Evolutionary conservation across 1,139 yeast species (phyloP).

Genomic region (Saccharomycopsis phalli): DNA sequence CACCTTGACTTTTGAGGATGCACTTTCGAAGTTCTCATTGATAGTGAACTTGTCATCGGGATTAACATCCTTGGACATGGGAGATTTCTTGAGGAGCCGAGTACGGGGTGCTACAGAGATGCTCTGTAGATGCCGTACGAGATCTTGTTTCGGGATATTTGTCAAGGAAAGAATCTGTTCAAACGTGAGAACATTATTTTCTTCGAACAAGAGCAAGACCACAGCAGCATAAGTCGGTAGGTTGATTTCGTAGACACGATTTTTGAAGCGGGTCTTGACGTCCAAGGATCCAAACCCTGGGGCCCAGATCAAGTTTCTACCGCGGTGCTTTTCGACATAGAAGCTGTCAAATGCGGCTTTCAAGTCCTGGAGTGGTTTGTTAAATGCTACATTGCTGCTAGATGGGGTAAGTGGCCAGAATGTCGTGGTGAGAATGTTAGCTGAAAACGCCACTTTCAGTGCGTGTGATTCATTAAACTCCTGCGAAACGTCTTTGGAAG

Average conservation of each 20-base stretch:
- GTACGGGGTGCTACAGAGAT: slow-evolving; percentile 80
- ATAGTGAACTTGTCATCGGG: slow-evolving; percentile 57
- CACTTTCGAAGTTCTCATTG: slow-evolving; percentile 64
- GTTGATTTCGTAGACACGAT: slow-evolving; percentile 67
- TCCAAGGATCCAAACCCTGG: slow-evolving; percentile 79
- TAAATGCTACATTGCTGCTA: slow-evolving; percentile 45
- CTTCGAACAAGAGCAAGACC: slow-evolving; percentile 62
- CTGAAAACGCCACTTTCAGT: slow-evolving; percentile 33
- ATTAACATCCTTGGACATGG: slow-evolving; percentile 66
- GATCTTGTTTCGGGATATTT: slow-evolving; percentile 61
- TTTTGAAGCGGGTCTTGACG: slow-evolving; percentile 56
- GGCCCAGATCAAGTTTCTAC: slow-evolving; percentile 75
- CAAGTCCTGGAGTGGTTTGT: slow-evolving; percentile 37
- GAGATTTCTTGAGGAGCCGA: slow-evolving; percentile 60
- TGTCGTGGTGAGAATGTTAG: slow-evolving; percentile 46
- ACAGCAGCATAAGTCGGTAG: slow-evolving; percentile 77
- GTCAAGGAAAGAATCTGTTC: slow-evolving; percentile 60
- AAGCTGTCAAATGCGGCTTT: slow-evolving; percentile 36
- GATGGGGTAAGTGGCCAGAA: slow-evolving; percentile 59
- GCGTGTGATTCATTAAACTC: slow-evolving; percentile 36
- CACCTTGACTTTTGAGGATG: slow-evolving; percentile 66
- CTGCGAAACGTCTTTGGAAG: slow-evolving; percentile 50
- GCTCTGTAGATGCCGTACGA: slow-evolving; percentile 72
- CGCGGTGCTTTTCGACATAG: slow-evolving; percentile 58
- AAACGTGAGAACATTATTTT: slow-evolving; percentile 44